Base-by-base conservation (phyloP, 2,329 filamentous ascomycete species). In the Colletotrichum chrysophilum region DNA sequence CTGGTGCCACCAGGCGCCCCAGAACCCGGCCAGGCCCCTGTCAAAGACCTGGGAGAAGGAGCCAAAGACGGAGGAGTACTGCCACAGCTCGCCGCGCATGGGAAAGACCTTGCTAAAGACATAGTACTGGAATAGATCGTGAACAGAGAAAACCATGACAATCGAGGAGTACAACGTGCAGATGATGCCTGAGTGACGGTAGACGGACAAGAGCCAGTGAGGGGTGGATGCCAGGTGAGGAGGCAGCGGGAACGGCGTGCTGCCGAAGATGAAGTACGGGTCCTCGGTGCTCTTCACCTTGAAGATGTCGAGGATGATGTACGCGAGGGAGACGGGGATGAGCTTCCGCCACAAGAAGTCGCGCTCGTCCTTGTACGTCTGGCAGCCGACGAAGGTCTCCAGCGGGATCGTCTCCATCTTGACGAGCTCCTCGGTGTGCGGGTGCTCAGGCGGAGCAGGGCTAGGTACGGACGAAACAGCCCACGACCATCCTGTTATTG, bases 1-100 rank as follows among this genome's bases (percentile, higher is more conserved):
- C 84, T 98, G 96, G 83, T 98, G 96, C 96, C 96, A 98, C 89
- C 92, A 96, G 26, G 88, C 88, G 60, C 94, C 93, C 96, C 96
- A 98, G 85, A 93, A 94, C 1, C 96, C 96, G 1, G 91, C 89
- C 3, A 98, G 87, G 0, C 96, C 96, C 74, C 91, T 88, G 76
- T 95, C 91, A 13, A 93, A 84, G 3, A 96, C 87, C 30, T 87
- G 84, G 1, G 80, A 79, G 71, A 89, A 85, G 24, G 87, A 87
- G 14, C 94, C 93, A 75, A 92, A 88, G 6, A 90, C 86, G 34
- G 90, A 84, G 1, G 91, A 87, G 76, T 88, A 87, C 65, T 88
- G 86, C 90, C 89, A 92, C 4, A 90, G 84, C 62, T 89, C 85
- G 9, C 82, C 83, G 58, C 87, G 86, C 58, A 85, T 82, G 9